Percentiles rank a stretch among this genome's conserved stretches.
These are phyloP conservation scores for Ploettnerulaceae sp. DNA, from an alignment of 2,329 filamentous ascomycete species.

Conservation along the genomic window DNA sequence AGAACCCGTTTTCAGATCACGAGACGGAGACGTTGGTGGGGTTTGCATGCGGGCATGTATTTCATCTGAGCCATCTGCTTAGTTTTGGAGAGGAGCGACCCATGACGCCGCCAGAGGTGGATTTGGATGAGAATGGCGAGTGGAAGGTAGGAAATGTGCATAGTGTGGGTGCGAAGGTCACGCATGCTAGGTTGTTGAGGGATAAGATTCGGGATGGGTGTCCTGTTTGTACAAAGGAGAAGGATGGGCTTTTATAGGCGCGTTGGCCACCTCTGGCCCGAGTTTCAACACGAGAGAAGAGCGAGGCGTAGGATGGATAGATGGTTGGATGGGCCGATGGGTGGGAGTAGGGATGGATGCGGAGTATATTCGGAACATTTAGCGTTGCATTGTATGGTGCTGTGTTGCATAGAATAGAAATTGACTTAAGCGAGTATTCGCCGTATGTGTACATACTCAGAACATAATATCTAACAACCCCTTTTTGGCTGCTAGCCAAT, in stretches of 20 bases:
- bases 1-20: conserved; percentile 51
- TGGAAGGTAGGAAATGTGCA: conserved; percentile 41
- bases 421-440: too few species aligned
- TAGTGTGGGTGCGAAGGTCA: conserved; percentile 81
- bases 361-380: too few species aligned
- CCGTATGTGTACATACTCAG: too few species aligned
- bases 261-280: not conserved
- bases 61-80: conserved; percentile 69
- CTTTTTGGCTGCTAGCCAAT: too few species aligned
- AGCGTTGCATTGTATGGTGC: too few species aligned
- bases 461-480: too few species aligned
- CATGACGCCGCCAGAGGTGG: conserved; percentile 36
- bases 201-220: conserved; percentile 65
- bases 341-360: too few species aligned
- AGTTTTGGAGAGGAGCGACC: conserved; percentile 38
- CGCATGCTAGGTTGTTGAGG: conserved; percentile 71
- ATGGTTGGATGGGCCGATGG: too few species aligned
- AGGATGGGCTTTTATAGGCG: conserved; percentile 1
- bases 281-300: too few species aligned
- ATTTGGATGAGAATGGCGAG: conserved; percentile 43
- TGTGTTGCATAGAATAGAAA: too few species aligned
- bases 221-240: conserved; percentile 45
- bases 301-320: too few species aligned
- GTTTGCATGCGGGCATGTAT: conserved; percentile 78
- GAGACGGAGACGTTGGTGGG: conserved; percentile 71